phyloP scores from a whole-genome alignment of 2,329 filamentous ascomycete species.

The Tolypocladium pustulatum region DNA sequence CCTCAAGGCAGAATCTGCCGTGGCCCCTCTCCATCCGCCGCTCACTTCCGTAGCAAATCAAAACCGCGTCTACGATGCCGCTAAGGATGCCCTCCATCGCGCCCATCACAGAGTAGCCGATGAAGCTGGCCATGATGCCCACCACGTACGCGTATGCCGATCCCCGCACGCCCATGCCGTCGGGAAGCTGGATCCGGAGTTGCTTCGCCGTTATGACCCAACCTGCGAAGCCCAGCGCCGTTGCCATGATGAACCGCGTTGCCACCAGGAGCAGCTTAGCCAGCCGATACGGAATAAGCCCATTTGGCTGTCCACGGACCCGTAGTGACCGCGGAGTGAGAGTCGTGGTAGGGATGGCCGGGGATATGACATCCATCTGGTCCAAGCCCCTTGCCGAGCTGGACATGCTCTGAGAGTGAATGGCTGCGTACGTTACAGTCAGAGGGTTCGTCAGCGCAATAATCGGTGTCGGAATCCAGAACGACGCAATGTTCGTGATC shows the following conservation, averaged over 20 bases:
- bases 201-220: conserved; percentile 89
- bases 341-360: conserved; percentile 63
- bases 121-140: conserved; percentile 82
- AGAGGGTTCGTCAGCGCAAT: conserved; percentile 82
- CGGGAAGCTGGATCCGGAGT: conserved; percentile 50
- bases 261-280: conserved; percentile 88
- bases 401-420: conserved; percentile 77
- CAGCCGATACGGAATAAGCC: conserved; percentile 77
- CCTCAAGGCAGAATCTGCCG: conserved; percentile 82
- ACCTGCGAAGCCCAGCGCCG: conserved; percentile 84
- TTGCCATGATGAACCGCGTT: conserved; percentile 82
- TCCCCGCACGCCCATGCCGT: conserved; percentile 50
- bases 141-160: conserved; percentile 93
- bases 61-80: conserved; percentile 75
- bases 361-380: conserved; percentile 71
- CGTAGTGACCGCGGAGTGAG: conserved; percentile 45
- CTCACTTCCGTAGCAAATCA: conserved; percentile 94
- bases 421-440: conserved; percentile 84
- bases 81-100: conserved; percentile 83
- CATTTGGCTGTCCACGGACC: conserved; percentile 30
- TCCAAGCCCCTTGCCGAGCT: conserved; percentile 69
- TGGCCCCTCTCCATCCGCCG: conserved; percentile 55
- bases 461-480: conserved; percentile 75
- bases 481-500: conserved; percentile 64
- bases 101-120: conserved; percentile 87